A percentile compares a stretch with the other conserved stretches of the same genome.
phyloP scores from a whole-genome alignment of 208 protist genomes.

The Crithidia thermophila region DNA sequence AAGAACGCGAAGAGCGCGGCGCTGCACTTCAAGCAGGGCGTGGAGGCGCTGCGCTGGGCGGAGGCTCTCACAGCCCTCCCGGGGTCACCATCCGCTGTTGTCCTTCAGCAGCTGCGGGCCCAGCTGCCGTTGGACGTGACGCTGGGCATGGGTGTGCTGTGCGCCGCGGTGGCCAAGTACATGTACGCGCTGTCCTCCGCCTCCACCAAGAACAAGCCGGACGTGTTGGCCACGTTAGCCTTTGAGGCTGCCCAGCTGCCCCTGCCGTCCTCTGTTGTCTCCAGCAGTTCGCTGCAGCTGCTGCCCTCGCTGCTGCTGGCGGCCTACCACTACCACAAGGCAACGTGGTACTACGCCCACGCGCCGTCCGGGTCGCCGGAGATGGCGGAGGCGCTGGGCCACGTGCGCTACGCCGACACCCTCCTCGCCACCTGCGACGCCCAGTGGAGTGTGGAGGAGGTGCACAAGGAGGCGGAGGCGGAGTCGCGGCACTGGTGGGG shows the following conservation, averaged over 20 bases:
- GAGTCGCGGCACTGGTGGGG: constrained; percentile 32
- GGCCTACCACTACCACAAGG: constrained; percentile 67
- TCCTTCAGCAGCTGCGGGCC: constrained; percentile 34
- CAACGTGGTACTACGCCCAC: constrained; percentile 55
- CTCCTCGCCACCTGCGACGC: constrained; percentile 40
- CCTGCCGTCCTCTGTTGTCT: constrained; percentile 26
- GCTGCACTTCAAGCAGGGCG: constrained; percentile 42
- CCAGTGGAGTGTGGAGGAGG: constrained; percentile 31
- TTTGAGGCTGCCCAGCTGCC: constrained; percentile 40
- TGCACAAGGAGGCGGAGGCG: constrained; percentile 12
- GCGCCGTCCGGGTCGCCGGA: constrained; percentile 36
- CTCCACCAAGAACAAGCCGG: constrained; percentile 43
- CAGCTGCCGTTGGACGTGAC: constrained; percentile 40
- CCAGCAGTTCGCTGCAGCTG: constrained; percentile 32
- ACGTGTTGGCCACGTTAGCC: constrained; percentile 61
- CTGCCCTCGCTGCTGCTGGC: constrained; percentile 60
- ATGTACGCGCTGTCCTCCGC: constrained; percentile 59
- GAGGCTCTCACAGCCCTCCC: constrained; percentile 28
- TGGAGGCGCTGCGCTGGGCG: constrained; percentile 34
- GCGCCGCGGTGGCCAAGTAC: constrained; percentile 68
- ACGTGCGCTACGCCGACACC: constrained; percentile 60
- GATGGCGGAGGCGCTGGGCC: constrained; percentile 66
- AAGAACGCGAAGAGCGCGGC: constrained; percentile 57
- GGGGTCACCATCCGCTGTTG: constrained; percentile 34
- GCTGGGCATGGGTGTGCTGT: constrained; percentile 40